Percentiles rank a stretch among this genome's conserved stretches.
Conservation (phyloP, 208 protist genomes). For the Acanthamoeba triangularis region DNA sequence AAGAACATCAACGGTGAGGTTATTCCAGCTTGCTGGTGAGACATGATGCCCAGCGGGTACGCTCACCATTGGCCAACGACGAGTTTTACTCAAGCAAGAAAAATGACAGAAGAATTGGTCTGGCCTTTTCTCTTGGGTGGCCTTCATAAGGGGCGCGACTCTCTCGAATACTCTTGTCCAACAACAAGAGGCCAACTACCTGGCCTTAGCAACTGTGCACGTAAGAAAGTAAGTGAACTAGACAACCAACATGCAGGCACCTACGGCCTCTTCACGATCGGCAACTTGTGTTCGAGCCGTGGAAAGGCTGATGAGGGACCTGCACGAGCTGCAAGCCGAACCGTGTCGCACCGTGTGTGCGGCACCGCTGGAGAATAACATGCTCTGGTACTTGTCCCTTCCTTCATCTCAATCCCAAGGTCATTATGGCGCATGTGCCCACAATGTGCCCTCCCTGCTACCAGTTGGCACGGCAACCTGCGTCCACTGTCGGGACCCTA, state of each 20-base stretch:
- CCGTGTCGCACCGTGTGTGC: constrained; percentile 28
- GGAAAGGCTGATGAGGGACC: background rate
- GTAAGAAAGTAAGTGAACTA: background rate
- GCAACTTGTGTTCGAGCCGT: background rate
- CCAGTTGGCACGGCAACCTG: constrained; percentile 58
- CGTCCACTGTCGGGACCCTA: constrained; percentile 40
- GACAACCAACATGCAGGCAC: background rate
- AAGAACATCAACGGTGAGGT: no score
- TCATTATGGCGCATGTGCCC: background rate
- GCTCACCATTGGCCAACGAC: no score
- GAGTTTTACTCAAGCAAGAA: background rate
- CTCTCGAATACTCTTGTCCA: background rate
- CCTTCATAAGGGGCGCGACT: background rate
- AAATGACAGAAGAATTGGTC: background rate
- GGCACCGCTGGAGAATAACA: background rate
- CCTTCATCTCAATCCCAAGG: no score
- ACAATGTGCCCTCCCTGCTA: no score
- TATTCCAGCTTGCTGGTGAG: no score
- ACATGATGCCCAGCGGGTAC: no score
- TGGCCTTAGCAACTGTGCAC: background rate
- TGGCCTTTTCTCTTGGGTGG: background rate
- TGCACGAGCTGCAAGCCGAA: background rate
- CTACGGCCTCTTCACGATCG: no score
- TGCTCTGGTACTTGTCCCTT: background rate
- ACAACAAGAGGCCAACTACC: background rate